Evolutionary conservation across 2,329 filamentous ascomycete species (phyloP).

Genomic region (Colletotrichum spinosum): DNA sequence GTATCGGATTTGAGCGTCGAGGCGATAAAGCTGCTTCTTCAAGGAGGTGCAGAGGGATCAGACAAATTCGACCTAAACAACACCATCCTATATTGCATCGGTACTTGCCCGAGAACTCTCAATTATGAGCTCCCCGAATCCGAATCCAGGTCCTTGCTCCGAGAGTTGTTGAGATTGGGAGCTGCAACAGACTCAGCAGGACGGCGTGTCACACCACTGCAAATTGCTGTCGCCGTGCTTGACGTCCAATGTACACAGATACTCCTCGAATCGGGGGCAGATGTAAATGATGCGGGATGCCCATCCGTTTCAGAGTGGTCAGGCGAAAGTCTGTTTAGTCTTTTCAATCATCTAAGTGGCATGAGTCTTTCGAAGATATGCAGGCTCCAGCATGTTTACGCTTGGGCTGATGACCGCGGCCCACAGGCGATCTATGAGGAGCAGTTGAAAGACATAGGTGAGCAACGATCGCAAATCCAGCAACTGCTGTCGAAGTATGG

Average conservation of each 20-base stretch:
- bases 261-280: not conserved
- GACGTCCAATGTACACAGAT: not conserved
- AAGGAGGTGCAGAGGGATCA: no score
- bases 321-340: rapidly evolving
- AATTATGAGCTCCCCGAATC: no score
- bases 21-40: no score
- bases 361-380: not conserved
- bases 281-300: rapidly evolving
- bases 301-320: not conserved
- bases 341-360: rapidly evolving
- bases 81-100: no score
- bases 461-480: no score
- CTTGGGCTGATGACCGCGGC: no score
- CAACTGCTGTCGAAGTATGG: no score
- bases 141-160: not conserved
- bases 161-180: not conserved
- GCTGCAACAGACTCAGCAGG: not conserved
- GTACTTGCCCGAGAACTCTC: no score
- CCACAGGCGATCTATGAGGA: no score
- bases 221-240: conserved; percentile 2
- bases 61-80: no score
- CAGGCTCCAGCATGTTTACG: not conserved
- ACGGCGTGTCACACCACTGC: not conserved
- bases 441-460: no score
- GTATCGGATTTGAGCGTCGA: no score